Percentiles rank a stretch among this genome's conserved stretches.
Conservation (phyloP, 2,329 filamentous ascomycete species). For the Magnaporthiopsis incrustans region DNA sequence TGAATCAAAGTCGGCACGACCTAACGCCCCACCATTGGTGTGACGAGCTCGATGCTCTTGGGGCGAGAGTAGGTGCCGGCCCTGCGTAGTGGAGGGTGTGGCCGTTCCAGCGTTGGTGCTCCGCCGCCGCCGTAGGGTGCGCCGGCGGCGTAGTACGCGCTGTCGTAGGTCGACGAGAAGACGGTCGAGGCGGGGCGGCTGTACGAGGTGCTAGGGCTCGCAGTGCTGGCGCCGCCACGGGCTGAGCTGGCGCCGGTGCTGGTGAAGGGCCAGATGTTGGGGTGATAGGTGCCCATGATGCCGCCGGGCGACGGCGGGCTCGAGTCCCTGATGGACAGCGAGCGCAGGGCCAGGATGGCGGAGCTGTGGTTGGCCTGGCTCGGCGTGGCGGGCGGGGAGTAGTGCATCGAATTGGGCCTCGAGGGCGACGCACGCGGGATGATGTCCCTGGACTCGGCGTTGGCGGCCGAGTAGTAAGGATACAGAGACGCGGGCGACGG, state of each 20-base stretch:
- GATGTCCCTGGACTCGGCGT: slow-evolving; percentile 51
- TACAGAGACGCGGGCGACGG: slow-evolving; percentile 22
- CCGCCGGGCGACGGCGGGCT: slow-evolving; percentile 46
- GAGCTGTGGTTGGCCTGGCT: slow-evolving; percentile 33
- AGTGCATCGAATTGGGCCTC: slow-evolving; percentile 46
- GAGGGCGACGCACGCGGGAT: slow-evolving; percentile 57
- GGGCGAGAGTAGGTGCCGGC: slow-evolving; percentile 48
- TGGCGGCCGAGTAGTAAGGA: slow-evolving; percentile 35
- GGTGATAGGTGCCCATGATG: slow-evolving; percentile 23
- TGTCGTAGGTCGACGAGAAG: slow-evolving; percentile 47
- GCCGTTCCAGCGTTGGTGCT: slow-evolving; percentile 39
- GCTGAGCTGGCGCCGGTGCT: slow-evolving; percentile 9
- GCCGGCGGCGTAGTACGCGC: slow-evolving; percentile 27
- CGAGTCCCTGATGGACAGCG: slow-evolving; percentile 43
- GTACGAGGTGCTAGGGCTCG: slow-evolving; percentile 47
- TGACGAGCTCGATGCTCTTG: slow-evolving; percentile 57
- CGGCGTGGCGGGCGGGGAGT: slow-evolving; percentile 45
- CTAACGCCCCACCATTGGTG: slow-evolving; percentile 46
- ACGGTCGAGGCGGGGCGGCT: slow-evolving; percentile 30
- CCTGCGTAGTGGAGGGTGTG: slow-evolving; percentile 43
- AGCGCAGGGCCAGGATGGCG: slow-evolving; percentile 48
- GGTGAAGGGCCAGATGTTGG: slow-evolving; percentile 45
- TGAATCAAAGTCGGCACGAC: not conserved
- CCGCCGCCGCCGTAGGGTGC: slow-evolving; percentile 30
- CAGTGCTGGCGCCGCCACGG: slow-evolving; percentile 36